phyloP scores from a whole-genome alignment of 2,329 filamentous ascomycete species.

The Penicillium palitans region DNA sequence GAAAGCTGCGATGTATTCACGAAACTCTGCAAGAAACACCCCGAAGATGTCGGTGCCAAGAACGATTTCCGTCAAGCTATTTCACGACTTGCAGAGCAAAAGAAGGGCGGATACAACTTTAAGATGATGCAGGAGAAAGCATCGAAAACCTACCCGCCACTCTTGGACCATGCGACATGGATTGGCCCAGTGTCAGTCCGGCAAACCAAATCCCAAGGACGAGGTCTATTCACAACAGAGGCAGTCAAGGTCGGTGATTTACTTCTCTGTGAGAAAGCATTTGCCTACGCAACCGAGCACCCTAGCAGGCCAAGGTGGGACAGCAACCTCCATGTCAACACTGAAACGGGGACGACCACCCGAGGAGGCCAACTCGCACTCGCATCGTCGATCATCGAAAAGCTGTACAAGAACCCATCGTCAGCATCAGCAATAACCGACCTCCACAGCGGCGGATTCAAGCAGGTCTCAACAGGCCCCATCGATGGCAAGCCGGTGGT shows the following conservation, averaged over 20 bases:
- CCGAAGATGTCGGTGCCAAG: slow-evolving; percentile 35
- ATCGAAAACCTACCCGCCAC: slow-evolving; percentile 7
- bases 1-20: slow-evolving; percentile 40
- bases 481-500: not conserved
- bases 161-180: slow-evolving; percentile 44
- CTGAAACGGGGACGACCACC: not conserved
- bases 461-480: not conserved
- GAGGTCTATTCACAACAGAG: slow-evolving; percentile 54
- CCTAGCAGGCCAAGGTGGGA: not conserved
- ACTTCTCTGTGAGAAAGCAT: slow-evolving; percentile 59
- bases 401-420: slow-evolving; percentile 46
- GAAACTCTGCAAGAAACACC: slow-evolving; percentile 34
- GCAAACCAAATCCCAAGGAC: slow-evolving; percentile 44
- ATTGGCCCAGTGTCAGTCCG: slow-evolving; percentile 45
- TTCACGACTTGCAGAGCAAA: slow-evolving; percentile 19
- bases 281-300: slow-evolving; percentile 37
- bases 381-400: slow-evolving; percentile 42
- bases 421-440: slow-evolving; percentile 31
- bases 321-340: not conserved
- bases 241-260: slow-evolving; percentile 53
- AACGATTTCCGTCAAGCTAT: slow-evolving; percentile 31
- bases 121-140: slow-evolving; percentile 33
- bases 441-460: slow-evolving; percentile 40
- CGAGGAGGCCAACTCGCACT: not conserved
- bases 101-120: slow-evolving; percentile 21